These are phyloP conservation scores for Pythium aphanidermatum DNA, from an alignment of 352 stramenopile genomes.

Conservation along the genomic window DNA sequence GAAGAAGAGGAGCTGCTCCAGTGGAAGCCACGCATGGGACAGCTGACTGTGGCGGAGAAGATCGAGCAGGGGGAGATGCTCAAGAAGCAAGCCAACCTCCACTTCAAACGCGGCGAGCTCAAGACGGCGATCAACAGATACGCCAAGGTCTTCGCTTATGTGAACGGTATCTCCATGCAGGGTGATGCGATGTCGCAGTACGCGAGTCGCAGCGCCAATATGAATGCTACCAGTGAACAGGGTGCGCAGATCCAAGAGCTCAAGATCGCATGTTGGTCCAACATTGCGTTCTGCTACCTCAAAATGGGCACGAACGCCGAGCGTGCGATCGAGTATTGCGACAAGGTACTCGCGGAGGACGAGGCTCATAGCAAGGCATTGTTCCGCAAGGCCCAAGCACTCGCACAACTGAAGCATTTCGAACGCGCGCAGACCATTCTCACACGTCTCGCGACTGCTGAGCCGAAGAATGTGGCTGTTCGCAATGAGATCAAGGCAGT, in stretches of 20 bases:
- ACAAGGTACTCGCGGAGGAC: constrained; percentile 71
- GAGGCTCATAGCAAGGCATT: constrained; percentile 64
- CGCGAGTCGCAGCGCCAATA: constrained; percentile 29
- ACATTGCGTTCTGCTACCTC: constrained; percentile 80
- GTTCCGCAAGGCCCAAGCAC: constrained; percentile 77
- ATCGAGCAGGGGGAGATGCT: constrained; percentile 61
- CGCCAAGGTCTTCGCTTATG: constrained; percentile 76
- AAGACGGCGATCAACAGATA: constrained; percentile 59
- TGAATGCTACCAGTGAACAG: constrained; percentile 48
- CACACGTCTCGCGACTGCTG: constrained; percentile 36
- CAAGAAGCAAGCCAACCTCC: constrained; percentile 75
- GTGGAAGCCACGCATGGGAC: constrained; percentile 64
- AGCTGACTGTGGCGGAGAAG: constrained; percentile 64
- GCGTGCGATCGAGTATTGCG: constrained; percentile 53
- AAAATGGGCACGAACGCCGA: constrained; percentile 48
- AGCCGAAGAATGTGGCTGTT: constrained; percentile 68
- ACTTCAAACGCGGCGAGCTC: constrained; percentile 51
- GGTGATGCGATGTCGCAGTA: constrained; percentile 80
- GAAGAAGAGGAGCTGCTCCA: constrained; percentile 21
- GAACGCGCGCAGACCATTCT: constrained; percentile 54
- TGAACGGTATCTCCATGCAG: constrained; percentile 70
- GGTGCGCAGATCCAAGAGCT: constrained; percentile 53
- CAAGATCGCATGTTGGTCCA: constrained; percentile 67
- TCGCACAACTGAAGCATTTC: constrained; percentile 50
- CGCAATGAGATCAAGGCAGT: constrained; percentile 55